phyloP scores from a whole-genome alignment of 1,284 basidiomycete genomes.

The Naganishia sp. region DNA sequence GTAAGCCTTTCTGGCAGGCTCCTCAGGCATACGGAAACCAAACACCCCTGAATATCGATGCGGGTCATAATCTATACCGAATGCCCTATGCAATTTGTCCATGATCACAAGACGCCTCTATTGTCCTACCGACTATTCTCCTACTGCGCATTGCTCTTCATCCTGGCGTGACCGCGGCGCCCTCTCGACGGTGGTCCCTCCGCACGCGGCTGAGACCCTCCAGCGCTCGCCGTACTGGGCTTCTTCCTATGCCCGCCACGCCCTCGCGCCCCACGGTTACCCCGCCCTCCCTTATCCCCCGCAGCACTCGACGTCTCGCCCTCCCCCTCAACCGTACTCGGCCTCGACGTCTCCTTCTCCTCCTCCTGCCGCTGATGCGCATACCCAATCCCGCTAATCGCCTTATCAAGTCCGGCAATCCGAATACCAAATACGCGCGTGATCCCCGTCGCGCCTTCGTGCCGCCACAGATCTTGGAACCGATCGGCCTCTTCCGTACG shows the following conservation, averaged over 20 bases:
- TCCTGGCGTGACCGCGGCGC: conserved; percentile 5
- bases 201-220: not conserved
- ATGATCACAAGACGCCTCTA: not conserved
- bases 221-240: conserved; percentile 9
- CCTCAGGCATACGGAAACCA: too few relatives aligned
- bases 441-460: conserved; percentile 26
- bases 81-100: not conserved
- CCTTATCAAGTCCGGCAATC: conserved; percentile 18
- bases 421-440: conserved; percentile 23
- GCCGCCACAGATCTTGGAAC: conserved; percentile 25
- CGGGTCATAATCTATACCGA: not conserved
- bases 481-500: conserved; percentile 20
- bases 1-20: too few relatives aligned
- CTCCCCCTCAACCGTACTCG: not conserved
- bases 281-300: not conserved
- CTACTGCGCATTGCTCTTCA: conserved; percentile 11
- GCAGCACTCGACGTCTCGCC: conserved; percentile 3
- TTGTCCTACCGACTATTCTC: not conserved
- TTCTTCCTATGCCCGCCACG: conserved; percentile 16
- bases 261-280: not conserved
- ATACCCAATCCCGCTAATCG: conserved; percentile 24
- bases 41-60: too few relatives aligned
- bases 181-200: conserved; percentile 1
- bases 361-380: conserved; percentile 9
- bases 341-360: not conserved